Conservation (phyloP, 1,284 basidiomycete species). For the Agaricales sp. region DNA sequence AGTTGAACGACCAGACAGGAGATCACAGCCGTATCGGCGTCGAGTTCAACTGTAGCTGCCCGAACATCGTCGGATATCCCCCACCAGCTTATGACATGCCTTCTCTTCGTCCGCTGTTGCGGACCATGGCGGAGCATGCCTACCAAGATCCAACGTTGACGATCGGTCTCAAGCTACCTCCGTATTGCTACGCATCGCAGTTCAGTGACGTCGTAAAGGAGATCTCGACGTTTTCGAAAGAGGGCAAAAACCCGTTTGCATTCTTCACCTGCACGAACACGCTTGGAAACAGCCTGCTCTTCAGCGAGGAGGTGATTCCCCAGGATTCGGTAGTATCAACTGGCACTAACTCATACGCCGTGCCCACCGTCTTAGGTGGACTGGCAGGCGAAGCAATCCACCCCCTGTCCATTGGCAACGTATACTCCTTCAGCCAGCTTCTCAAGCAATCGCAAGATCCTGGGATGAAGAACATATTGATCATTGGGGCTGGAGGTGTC, state of each 20-base stretch:
- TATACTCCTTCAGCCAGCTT: slow-evolving; percentile 45
- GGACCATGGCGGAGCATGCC: slow-evolving; percentile 37
- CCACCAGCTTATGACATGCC: slow-evolving; percentile 56
- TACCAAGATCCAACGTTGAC: slow-evolving; percentile 43
- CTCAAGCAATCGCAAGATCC: slow-evolving; percentile 27
- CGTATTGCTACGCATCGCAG: slow-evolving; percentile 58
- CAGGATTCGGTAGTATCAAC: slow-evolving; percentile 29
- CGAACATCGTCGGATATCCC: slow-evolving; percentile 55
- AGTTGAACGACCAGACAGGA: slow-evolving; percentile 18
- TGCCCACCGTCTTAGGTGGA: slow-evolving; percentile 58
- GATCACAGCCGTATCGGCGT: slow-evolving; percentile 52
- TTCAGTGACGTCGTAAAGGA: slow-evolving; percentile 43
- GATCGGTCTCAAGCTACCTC: slow-evolving; percentile 72
- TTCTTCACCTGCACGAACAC: slow-evolving; percentile 75
- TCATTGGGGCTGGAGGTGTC: slow-evolving; percentile 78
- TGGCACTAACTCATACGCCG: slow-evolving; percentile 6
- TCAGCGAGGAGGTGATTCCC: too few species aligned
- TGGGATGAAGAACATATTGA: slow-evolving; percentile 38
- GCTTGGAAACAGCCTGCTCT: slow-evolving; percentile 57
- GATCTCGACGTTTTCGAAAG: too few species aligned
- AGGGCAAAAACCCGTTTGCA: too few species aligned
- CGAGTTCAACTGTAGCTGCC: slow-evolving; percentile 75
- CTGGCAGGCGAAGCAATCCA: slow-evolving; percentile 71
- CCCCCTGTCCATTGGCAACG: slow-evolving; percentile 64
- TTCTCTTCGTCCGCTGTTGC: slow-evolving; percentile 35